phyloP scores from a whole-genome alignment of 2,329 filamentous ascomycete genomes.

The Colletotrichum tropicicola region DNA sequence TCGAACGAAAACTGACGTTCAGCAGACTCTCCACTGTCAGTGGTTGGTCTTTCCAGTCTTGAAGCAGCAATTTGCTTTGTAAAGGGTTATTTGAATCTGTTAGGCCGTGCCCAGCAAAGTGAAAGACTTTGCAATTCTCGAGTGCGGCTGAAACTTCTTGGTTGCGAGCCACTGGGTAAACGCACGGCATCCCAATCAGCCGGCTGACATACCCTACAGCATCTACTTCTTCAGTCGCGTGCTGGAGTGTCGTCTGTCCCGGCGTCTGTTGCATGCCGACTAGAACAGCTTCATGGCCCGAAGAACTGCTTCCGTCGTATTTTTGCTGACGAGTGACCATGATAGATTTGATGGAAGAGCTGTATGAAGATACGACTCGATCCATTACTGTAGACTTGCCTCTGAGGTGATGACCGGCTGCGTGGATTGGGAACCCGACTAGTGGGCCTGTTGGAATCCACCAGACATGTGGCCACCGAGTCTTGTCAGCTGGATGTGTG shows the following conservation, averaged over 20 bases:
- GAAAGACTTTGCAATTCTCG: conserved; percentile 43
- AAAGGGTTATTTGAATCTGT: conserved; percentile 16
- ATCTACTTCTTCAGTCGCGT: conserved; percentile 32
- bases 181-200: background rate
- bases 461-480: conserved; percentile 43
- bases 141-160: conserved; percentile 37
- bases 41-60: conserved; percentile 1
- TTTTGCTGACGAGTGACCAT: conserved; percentile 31
- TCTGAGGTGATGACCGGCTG: conserved; percentile 40
- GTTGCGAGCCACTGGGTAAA: conserved; percentile 14
- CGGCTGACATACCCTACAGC: conserved; percentile 22
- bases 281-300: conserved; percentile 30
- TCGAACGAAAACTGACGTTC: conserved; percentile 25
- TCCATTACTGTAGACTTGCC: conserved; percentile 39
- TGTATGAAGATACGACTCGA: conserved; percentile 48
- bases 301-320: too few species aligned
- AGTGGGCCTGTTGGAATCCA: conserved; percentile 45
- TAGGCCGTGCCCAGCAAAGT: conserved; percentile 54
- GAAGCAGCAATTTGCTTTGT: conserved; percentile 24
- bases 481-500: background rate
- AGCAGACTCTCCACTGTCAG: conserved; percentile 30
- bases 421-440: conserved; percentile 42
- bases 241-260: conserved; percentile 21
- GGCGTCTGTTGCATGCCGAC: conserved; percentile 38
- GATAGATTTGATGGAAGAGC: conserved; percentile 43